Evolutionary conservation across 148 eudicot genomes (phyloP).

Genomic region (Rhododendron simsii): DNA sequence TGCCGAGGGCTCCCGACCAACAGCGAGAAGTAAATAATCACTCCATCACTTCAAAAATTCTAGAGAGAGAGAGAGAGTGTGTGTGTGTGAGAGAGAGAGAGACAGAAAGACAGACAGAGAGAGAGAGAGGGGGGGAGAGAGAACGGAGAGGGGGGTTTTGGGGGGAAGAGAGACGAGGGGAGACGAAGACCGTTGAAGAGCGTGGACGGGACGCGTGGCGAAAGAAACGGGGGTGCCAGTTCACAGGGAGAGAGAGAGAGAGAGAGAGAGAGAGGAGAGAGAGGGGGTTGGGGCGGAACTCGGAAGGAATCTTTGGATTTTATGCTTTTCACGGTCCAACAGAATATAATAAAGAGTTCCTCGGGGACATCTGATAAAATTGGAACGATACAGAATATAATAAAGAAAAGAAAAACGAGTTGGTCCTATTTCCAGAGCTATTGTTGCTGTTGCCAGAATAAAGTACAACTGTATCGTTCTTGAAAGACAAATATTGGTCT

Average conservation of each 20-base stretch:
- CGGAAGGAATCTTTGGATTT: not conserved
- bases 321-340: not conserved
- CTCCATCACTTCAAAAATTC: not conserved
- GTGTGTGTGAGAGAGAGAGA: not conserved
- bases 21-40: not conserved
- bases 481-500: not conserved
- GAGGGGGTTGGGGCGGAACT: not conserved
- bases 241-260: not conserved
- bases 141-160: not conserved
- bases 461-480: not conserved
- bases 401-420: not conserved
- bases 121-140: not conserved
- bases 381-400: not conserved
- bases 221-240: not conserved
- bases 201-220: conserved; percentile 12
- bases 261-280: not conserved
- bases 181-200: conserved; percentile 7
- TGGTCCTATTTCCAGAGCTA: not conserved
- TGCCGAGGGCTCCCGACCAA: not conserved
- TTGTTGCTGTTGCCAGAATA: not conserved
- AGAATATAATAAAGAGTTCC: not conserved
- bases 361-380: too few species aligned
- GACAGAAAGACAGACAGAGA: too few species aligned
- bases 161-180: not conserved
- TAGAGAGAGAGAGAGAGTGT: not conserved